These are phyloP conservation scores for Iris macrosiphon DNA, from an alignment of 106 monocot genomes.

Conservation along the genomic window DNA sequence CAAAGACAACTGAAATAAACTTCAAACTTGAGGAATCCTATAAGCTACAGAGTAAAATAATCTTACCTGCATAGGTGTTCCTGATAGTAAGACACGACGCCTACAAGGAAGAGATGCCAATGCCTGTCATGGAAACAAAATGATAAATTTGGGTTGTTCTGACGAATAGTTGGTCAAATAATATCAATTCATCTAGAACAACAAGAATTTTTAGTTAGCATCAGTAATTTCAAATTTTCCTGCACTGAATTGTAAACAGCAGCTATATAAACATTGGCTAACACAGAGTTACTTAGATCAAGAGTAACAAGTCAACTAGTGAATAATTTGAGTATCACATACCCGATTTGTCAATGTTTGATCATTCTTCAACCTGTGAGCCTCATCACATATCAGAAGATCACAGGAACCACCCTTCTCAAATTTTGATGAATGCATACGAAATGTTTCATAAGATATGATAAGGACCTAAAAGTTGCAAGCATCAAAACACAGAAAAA, in stretches of 20 bases:
- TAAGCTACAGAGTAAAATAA: not conserved
- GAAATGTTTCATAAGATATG: constrained; percentile 95
- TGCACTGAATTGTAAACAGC: no score
- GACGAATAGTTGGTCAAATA: not conserved
- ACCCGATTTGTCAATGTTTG: constrained; percentile 90
- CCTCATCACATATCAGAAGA: constrained; percentile 98
- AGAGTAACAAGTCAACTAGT: no score
- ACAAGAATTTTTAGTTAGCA: not conserved
- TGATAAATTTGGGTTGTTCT: not conserved
- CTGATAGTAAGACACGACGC: constrained; percentile 80
- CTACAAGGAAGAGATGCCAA: constrained; percentile 88
- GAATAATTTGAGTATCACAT: constrained; percentile 3
- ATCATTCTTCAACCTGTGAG: constrained; percentile 95
- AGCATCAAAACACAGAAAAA: not conserved
- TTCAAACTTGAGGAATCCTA: not conserved
- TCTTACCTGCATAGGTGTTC: constrained; percentile 94
- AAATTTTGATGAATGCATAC: constrained; percentile 97
- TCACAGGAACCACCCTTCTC: constrained; percentile 78
- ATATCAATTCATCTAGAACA: not conserved
- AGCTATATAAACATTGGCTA: no score
- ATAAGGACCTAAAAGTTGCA: constrained; percentile 60
- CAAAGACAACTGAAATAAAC: constrained; percentile 8
- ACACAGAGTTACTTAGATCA: no score
- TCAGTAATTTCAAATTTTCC: not conserved
- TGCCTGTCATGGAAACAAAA: constrained; percentile 38